Conservation (phyloP, 176 grass and related monocot genomes). For the Ensete glaucum region DNA sequence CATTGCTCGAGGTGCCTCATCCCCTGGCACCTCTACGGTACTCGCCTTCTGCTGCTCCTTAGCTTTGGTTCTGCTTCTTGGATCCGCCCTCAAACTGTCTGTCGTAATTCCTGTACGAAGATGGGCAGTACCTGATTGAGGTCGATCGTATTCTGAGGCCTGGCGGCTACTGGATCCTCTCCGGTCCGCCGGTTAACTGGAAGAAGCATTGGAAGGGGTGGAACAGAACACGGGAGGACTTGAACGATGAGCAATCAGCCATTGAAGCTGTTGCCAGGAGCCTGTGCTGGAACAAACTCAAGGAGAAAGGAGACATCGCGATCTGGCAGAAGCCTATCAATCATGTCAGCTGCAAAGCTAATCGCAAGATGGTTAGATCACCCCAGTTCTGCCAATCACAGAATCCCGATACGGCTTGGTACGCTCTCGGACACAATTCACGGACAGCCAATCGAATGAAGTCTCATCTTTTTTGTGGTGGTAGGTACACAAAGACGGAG, state of each 20-base stretch:
- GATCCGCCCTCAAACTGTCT: not conserved
- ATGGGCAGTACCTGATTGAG: slow-evolving; percentile 76
- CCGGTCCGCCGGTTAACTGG: slow-evolving; percentile 96
- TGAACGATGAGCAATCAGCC: slow-evolving; percentile 52
- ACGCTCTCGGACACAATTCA: not conserved
- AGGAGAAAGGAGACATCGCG: slow-evolving; percentile 64
- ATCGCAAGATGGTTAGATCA: slow-evolving; percentile 44
- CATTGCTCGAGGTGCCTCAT: slow-evolving; percentile 97
- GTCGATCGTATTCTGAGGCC: slow-evolving; percentile 83
- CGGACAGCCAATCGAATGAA: not conserved
- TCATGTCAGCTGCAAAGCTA: slow-evolving; percentile 62
- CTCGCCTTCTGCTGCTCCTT: not conserved
- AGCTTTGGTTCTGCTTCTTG: not conserved
- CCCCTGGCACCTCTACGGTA: slow-evolving; percentile 79
- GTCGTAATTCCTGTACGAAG: slow-evolving; percentile 20
- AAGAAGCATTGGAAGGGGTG: slow-evolving; percentile 64
- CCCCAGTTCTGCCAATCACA: slow-evolving; percentile 46
- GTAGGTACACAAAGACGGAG: slow-evolving; percentile 79
- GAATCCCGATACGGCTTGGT: slow-evolving; percentile 81
- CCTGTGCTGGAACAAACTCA: slow-evolving; percentile 92
- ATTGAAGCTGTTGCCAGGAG: slow-evolving; percentile 58
- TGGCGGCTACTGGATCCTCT: slow-evolving; percentile 95
- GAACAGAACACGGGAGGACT: slow-evolving; percentile 49
- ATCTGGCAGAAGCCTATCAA: slow-evolving; percentile 93
- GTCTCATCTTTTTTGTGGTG: not conserved